phyloP scores from a whole-genome alignment of 2,329 filamentous ascomycete genomes.

The Rutstroemia sp. region DNA sequence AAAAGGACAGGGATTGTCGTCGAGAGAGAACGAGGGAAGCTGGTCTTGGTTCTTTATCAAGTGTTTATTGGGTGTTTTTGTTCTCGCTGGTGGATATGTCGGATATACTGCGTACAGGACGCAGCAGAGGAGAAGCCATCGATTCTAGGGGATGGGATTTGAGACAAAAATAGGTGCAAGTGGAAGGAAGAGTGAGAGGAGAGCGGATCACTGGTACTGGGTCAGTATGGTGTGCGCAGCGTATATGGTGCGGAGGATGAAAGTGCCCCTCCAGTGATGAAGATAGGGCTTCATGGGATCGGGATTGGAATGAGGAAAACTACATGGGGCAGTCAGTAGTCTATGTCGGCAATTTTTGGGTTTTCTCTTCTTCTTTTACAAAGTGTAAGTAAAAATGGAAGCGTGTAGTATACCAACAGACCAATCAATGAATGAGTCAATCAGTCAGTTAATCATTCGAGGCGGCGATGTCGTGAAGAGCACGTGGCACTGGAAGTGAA shows the following conservation, averaged over 20 bases:
- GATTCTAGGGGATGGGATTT: conserved; percentile 21
- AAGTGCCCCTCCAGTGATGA: too few species aligned
- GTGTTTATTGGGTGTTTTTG: conserved; percentile 66
- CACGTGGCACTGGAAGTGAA: background rate
- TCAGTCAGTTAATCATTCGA: background rate
- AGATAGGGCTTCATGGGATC: too few species aligned
- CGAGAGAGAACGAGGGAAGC: conserved; percentile 36
- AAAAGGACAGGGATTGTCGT: conserved; percentile 15
- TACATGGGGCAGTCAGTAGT: background rate
- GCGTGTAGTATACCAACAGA: background rate
- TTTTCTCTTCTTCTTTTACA: too few species aligned
- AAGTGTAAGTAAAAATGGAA: background rate
- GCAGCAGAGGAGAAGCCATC: conserved; percentile 26
- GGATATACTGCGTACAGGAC: conserved; percentile 78
- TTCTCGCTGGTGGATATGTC: conserved; percentile 68
- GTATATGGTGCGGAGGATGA: too few species aligned
- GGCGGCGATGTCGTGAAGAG: background rate
- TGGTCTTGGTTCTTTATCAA: conserved; percentile 76
- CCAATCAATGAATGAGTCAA: background rate
- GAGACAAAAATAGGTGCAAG: background rate
- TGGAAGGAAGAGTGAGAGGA: background rate
- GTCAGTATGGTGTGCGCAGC: too few species aligned
- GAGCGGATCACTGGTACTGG: too few species aligned
- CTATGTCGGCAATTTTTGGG: too few species aligned
- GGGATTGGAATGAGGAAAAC: background rate